These are phyloP conservation scores for Rostrohypoxylon terebratum DNA, from an alignment of 495 filamentous ascomycete genomes.

Conservation along the genomic window DNA sequence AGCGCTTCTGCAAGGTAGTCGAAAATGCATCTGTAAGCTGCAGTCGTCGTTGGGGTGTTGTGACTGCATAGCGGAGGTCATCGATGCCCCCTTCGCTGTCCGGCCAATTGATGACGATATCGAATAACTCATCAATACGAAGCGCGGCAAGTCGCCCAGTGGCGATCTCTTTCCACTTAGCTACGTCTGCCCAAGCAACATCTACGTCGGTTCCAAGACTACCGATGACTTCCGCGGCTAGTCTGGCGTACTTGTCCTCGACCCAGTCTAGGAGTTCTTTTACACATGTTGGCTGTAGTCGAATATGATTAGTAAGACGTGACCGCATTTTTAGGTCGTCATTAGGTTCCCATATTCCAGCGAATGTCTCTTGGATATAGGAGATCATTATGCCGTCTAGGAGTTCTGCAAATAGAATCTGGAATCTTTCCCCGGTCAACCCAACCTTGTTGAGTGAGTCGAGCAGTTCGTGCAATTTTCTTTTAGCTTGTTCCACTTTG, in stretches of 20 bases:
- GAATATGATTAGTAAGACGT: slow-evolving; percentile 24
- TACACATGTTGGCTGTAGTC: slow-evolving; percentile 62
- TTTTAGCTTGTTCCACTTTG: slow-evolving; percentile 53
- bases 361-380: slow-evolving; percentile 71
- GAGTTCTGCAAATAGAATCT: slow-evolving; percentile 79
- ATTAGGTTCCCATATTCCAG: slow-evolving; percentile 63
- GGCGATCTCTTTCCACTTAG: slow-evolving; percentile 85
- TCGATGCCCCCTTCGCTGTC: slow-evolving; percentile 82
- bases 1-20: slow-evolving; percentile 70
- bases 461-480: slow-evolving; percentile 67
- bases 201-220: slow-evolving; percentile 50
- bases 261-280: slow-evolving; percentile 74
- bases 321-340: slow-evolving; percentile 38
- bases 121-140: slow-evolving; percentile 85
- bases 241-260: slow-evolving; percentile 74
- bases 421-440: slow-evolving; percentile 77
- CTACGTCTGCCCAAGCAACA: slow-evolving; percentile 70
- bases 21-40: slow-evolving; percentile 80
- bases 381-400: slow-evolving; percentile 77
- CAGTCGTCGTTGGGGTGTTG: slow-evolving; percentile 65
- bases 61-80: slow-evolving; percentile 70
- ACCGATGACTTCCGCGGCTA: slow-evolving; percentile 71
- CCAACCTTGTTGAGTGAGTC: slow-evolving; percentile 76
- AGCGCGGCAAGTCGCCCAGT: slow-evolving; percentile 81
- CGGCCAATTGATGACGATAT: slow-evolving; percentile 89